Percentiles rank a stretch among this genome's conserved stretches.
These are phyloP conservation scores for Tricholoma furcatifolium DNA, from an alignment of 768 basidiomycete genomes.

Conservation along the genomic window DNA sequence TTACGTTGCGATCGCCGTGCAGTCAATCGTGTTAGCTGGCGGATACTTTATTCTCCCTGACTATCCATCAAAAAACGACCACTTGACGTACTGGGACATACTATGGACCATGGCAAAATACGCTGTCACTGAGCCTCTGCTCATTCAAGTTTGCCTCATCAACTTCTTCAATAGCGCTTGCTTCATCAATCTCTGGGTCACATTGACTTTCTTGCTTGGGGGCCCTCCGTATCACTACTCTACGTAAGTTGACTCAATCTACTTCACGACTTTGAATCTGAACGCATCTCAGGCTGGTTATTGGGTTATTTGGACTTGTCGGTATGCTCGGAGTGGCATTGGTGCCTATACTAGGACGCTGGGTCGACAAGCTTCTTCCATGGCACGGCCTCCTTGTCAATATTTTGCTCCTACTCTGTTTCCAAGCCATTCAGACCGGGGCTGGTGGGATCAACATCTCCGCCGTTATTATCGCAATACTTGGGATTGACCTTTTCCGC, in stretches of 20 bases:
- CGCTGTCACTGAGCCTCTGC: slow-evolving; percentile 71
- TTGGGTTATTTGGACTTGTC: slow-evolving; percentile 74
- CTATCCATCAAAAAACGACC: slow-evolving; percentile 73
- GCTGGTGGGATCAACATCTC: slow-evolving; percentile 70
- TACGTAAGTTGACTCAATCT: slow-evolving; percentile 42
- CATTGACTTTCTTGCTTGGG: no score
- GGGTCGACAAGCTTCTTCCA: slow-evolving; percentile 69
- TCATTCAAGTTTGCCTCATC: slow-evolving; percentile 68
- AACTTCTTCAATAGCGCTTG: slow-evolving; percentile 60
- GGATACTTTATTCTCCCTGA: slow-evolving; percentile 75
- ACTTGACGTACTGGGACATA: slow-evolving; percentile 66
- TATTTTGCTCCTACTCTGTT: slow-evolving; percentile 43
- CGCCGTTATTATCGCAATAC: slow-evolving; percentile 66
- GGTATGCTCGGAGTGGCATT: slow-evolving; percentile 70
- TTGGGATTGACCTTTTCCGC: slow-evolving; percentile 71
- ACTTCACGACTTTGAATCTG: neutral
- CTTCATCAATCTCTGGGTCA: slow-evolving; percentile 67
- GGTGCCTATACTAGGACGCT: slow-evolving; percentile 68
- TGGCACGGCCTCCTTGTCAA: slow-evolving; percentile 75
- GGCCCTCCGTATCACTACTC: slow-evolving; percentile 75
- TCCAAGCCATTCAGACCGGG: slow-evolving; percentile 63
- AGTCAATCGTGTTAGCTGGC: slow-evolving; percentile 53
- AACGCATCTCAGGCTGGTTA: slow-evolving; percentile 37
- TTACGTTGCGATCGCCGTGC: slow-evolving; percentile 74
- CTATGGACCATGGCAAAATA: slow-evolving; percentile 77